These are phyloP conservation scores for Phlebiopsis flavidoalba DNA, from an alignment of 768 basidiomycete genomes.

Conservation along the genomic window DNA sequence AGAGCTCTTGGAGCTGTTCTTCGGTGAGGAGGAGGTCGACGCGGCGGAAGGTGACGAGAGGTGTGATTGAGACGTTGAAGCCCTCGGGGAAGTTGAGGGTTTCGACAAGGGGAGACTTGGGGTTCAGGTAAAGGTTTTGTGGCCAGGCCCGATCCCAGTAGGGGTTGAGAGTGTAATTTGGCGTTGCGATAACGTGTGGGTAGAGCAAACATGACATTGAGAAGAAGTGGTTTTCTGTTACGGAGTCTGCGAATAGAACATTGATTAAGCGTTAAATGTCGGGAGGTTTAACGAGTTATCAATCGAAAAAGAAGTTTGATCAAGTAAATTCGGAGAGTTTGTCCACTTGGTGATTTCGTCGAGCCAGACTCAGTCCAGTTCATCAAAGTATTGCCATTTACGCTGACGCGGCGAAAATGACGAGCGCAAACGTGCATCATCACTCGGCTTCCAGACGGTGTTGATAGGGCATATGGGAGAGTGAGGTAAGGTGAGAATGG, in stretches of 20 bases:
- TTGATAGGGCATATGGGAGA: too few species aligned
- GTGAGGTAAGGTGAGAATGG: not conserved
- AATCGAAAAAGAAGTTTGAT: not conserved
- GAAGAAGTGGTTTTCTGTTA: constrained; percentile 72
- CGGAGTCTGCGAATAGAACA: constrained; percentile 42
- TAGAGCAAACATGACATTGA: constrained; percentile 62
- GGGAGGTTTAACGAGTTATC: not conserved
- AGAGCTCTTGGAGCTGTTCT: constrained; percentile 42
- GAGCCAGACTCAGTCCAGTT: not conserved
- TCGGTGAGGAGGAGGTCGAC: constrained; percentile 53
- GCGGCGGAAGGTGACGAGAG: constrained; percentile 61
- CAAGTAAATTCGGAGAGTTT: not conserved
- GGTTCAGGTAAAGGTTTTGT: constrained; percentile 58
- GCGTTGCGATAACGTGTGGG: constrained; percentile 63
- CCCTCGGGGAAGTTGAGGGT: constrained; percentile 40
- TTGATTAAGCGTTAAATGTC: not conserved
- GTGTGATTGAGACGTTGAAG: constrained; percentile 53
- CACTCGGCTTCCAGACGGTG: not conserved
- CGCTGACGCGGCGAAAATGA: not conserved
- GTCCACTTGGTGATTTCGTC: not conserved
- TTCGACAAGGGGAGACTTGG: constrained; percentile 43
- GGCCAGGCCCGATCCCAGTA: constrained; percentile 62
- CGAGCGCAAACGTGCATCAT: not conserved
- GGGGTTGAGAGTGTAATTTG: constrained; percentile 48
- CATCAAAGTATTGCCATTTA: not conserved